These are phyloP conservation scores for Berkeleyomyces rouxiae DNA, from an alignment of 2,329 filamentous ascomycete species.

Conservation along the genomic window DNA sequence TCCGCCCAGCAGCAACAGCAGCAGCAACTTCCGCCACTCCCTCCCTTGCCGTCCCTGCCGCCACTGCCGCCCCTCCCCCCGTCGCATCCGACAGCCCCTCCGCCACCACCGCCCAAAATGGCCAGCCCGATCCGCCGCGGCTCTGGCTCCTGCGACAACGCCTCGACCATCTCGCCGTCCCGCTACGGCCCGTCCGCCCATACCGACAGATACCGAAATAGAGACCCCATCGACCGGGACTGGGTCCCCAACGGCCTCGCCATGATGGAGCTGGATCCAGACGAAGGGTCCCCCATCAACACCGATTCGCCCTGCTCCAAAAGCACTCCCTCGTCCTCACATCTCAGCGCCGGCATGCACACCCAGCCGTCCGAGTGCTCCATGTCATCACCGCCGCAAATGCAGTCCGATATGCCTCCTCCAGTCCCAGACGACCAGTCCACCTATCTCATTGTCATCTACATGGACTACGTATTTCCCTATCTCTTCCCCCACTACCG, in stretches of 20 bases:
- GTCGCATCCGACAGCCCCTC: not conserved
- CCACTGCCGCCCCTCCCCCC: not conserved
- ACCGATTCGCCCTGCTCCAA: conserved; percentile 12
- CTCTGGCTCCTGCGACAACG: conserved; percentile 14
- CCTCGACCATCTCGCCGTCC: conserved; percentile 1
- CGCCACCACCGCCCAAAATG: not conserved
- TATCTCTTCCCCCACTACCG: conserved; percentile 48
- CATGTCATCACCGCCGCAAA: conserved; percentile 11
- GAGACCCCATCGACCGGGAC: conserved; percentile 20
- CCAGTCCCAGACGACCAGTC: conserved; percentile 9
- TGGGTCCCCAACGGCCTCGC: conserved; percentile 20
- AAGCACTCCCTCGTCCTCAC: conserved; percentile 5
- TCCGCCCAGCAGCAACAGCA: not conserved
- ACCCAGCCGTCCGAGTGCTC: conserved; percentile 12
- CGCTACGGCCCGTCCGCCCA: not conserved
- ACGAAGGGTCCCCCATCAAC: conserved; percentile 18
- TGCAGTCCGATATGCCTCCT: not conserved
- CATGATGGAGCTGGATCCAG: conserved; percentile 14
- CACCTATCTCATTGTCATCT: conserved; percentile 36
- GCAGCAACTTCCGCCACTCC: conserved; percentile 12
- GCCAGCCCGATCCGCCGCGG: not conserved
- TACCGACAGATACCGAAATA: conserved; percentile 17
- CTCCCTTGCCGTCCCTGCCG: not conserved
- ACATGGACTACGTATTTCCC: conserved; percentile 45
- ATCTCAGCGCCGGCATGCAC: conserved; percentile 4